Base-by-base conservation (phyloP, 1,284 basidiomycete species). In the Ustilago xerochloae region DNA sequence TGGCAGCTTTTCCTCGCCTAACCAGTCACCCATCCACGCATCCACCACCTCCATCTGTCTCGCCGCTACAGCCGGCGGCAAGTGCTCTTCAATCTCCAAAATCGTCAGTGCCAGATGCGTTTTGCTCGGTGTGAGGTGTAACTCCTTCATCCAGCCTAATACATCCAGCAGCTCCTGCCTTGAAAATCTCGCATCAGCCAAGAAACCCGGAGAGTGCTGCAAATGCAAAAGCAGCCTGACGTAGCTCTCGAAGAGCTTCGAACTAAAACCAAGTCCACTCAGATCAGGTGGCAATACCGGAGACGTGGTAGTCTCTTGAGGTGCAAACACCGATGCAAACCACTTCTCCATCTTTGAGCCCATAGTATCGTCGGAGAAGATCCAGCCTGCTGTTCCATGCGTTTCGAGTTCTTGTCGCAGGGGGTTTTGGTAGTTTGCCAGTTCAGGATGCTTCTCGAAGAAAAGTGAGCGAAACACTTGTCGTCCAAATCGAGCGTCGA, bases 181-280 rank as follows among this genome's bases (percentile, higher is more conserved):
- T 7, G 29, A 29, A 6, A 45, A 24, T 2, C 55, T 39, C 1
- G 35, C 36, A n/a, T 50, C 56, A 0, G 30, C 20, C 12, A 53
- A 12, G 7, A 35, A 18, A 0, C 52, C 60, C 5, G 70, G 41
- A n/a, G 63, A 67, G n/a, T 73, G 70, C 20, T 64, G 38, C 3
- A 67, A 30, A 16, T 59, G 48, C 2, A 73, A 53, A 41, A 73
- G 35, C 22, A 73, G 46, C 10, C 70, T 60, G 1, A 63, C 47
- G 35, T 73, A 73, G 52, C 63, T 56, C 22, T 73, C 70, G 12
- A 73, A 73, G 26, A 73, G 28, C 35, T 63, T 56, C 4, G 54
- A 46, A 13, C 58, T 67, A 38, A 73, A 73, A 1, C 58, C 47
- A 16, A 73, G 49, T 1, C 41, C 55, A 13, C 33, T 45, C 15